These are phyloP conservation scores for Eucalyptus erythrocorys DNA, from an alignment of 345 rosid species.

Conservation along the genomic window DNA sequence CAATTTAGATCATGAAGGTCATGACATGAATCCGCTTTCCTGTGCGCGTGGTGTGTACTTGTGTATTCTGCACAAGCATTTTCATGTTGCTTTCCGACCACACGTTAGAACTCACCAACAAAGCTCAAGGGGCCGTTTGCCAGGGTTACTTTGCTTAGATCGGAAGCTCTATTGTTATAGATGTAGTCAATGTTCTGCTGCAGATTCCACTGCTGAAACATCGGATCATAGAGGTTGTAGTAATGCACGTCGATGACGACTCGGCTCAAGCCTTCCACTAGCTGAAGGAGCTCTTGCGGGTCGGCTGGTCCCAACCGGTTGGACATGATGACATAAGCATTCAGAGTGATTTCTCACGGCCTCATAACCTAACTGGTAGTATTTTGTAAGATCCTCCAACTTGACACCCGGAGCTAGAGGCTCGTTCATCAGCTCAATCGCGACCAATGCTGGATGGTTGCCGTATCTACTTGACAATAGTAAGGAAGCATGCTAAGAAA, in stretches of 20 bases:
- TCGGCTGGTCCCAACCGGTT: slow-evolving; percentile 8
- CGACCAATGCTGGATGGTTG: neutral
- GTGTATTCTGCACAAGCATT: neutral
- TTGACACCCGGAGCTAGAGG: slow-evolving; percentile 7
- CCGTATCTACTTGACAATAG: neutral
- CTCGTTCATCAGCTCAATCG: slow-evolving; percentile 30
- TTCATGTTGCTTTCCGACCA: neutral
- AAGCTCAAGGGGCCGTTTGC: neutral
- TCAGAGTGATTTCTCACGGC: slow-evolving; percentile 15
- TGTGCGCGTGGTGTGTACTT: neutral
- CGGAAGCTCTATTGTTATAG: neutral
- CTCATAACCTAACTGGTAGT: slow-evolving; percentile 17
- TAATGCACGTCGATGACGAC: slow-evolving; percentile 31
- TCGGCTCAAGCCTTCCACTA: neutral
- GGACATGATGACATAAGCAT: slow-evolving; percentile 17
- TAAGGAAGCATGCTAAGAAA: neutral
- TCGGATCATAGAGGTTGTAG: neutral
- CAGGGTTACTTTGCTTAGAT: neutral
- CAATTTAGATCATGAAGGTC: neutral
- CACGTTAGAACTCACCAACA: neutral
- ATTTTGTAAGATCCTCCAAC: slow-evolving; percentile 7
- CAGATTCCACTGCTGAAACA: neutral
- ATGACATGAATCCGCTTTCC: neutral
- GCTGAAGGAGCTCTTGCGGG: slow-evolving; percentile 8
- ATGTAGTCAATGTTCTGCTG: neutral